Conservation (phyloP, 2,329 filamentous ascomycete genomes). For the Sclerotinia subarctica region DNA sequence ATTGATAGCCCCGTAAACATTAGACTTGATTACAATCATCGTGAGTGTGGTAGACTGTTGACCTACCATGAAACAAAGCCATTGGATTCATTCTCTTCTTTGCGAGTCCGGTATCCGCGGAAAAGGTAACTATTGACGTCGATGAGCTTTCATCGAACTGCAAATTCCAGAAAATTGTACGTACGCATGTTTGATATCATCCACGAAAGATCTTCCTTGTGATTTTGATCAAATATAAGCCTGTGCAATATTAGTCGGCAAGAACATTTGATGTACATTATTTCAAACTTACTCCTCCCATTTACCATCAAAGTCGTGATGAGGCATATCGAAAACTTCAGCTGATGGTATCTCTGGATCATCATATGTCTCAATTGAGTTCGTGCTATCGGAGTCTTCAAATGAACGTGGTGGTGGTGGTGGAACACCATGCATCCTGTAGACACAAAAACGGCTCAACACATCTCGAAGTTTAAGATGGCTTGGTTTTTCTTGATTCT, state of each 20-base stretch:
- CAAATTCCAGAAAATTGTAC: not conserved
- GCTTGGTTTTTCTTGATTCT: not conserved
- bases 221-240: conserved; percentile 35
- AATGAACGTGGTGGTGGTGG: not conserved
- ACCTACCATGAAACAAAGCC: conserved; percentile 85
- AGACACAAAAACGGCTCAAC: conserved; percentile 3
- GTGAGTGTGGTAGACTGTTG: not conserved
- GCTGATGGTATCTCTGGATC: conserved; percentile 27
- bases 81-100: conserved; percentile 87
- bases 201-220: conserved; percentile 35
- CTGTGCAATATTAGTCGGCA: conserved; percentile 23
- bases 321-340: conserved; percentile 32
- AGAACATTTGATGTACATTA: not conserved
- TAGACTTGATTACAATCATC: not conserved
- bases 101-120: conserved; percentile 48
- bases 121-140: conserved; percentile 28
- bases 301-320: conserved; percentile 28
- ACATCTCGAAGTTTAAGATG: not conserved
- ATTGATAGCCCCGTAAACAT: not conserved
- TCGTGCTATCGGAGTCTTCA: not conserved
- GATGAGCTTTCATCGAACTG: not conserved
- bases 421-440: conserved; percentile 6
- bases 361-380: not conserved
- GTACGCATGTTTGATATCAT: conserved; percentile 36
- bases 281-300: conserved; percentile 33